Evolutionary conservation across 106 monocot species (phyloP).

Genomic region (Allium cepa): DNA sequence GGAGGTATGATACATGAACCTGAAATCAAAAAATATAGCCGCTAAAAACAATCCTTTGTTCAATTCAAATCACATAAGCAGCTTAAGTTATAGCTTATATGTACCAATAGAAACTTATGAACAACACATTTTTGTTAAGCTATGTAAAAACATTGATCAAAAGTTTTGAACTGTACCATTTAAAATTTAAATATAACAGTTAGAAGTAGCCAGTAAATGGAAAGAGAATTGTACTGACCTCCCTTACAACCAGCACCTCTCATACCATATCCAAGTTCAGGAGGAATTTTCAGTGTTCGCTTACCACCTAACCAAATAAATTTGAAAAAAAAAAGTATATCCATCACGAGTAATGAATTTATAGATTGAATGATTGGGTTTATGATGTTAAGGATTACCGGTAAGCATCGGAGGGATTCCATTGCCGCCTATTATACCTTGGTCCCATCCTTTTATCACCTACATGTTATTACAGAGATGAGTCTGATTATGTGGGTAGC

Average conservation of each 20-base stretch:
- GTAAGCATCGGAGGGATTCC: conserved; percentile 90
- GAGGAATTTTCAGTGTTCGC: conserved; percentile 79
- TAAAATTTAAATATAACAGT: background rate
- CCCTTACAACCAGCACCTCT: conserved; percentile 96
- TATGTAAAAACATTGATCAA: too few species aligned
- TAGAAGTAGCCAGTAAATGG: background rate
- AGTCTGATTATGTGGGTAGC: too few species aligned
- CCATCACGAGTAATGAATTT: background rate
- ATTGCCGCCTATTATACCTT: conserved; percentile 83
- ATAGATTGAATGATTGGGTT: background rate
- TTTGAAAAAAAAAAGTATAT: background rate
- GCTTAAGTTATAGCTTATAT: background rate
- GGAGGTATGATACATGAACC: conserved; percentile 84
- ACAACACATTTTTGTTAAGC: background rate
- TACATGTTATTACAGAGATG: conserved; percentile 7
- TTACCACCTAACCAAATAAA: conserved; percentile 57
- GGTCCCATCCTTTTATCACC: conserved; percentile 99
- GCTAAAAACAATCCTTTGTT: background rate
- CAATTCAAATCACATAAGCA: background rate
- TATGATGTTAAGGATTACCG: conserved; percentile 24
- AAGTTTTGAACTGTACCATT: too few species aligned
- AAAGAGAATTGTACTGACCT: conserved; percentile 31
- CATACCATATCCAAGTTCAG: conserved; percentile 71
- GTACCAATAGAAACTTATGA: background rate
- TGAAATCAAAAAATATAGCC: conserved; percentile 13